Conservation (phyloP, 108 stramenopile species). For the Pseudonitzschia multiseries region DNA sequence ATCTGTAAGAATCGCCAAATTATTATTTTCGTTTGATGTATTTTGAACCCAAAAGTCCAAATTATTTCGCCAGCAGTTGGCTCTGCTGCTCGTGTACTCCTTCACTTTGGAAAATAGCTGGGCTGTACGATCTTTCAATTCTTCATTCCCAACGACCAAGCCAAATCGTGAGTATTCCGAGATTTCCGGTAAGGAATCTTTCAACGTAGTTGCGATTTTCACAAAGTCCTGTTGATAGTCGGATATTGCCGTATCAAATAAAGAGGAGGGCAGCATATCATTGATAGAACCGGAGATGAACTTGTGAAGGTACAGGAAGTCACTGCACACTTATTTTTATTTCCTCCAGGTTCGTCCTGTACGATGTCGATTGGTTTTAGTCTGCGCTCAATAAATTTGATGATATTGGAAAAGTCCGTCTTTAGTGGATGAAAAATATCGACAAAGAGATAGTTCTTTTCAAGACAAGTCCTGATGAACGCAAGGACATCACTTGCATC, state of each 20-base stretch:
- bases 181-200: neutral
- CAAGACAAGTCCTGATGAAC: constrained; percentile 39
- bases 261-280: neutral
- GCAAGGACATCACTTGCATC: constrained; percentile 36
- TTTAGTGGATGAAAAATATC: constrained; percentile 49
- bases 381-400: constrained; percentile 28
- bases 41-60: neutral
- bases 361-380: constrained; percentile 15
- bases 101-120: neutral
- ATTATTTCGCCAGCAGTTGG: neutral
- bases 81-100: neutral
- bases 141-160: neutral
- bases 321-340: constrained; percentile 7
- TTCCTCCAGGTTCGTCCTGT: neutral
- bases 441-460: constrained; percentile 49
- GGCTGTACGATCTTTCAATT: neutral
- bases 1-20: neutral
- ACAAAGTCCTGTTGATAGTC: neutral
- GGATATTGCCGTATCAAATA: neutral
- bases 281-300: constrained; percentile 13
- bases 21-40: neutral
- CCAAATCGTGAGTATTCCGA: neutral
- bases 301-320: constrained; percentile 38
- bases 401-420: constrained; percentile 37
- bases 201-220: neutral